Base-by-base conservation (phyloP, 495 filamentous ascomycete genomes). In the Penicillium desertorum region DNA sequence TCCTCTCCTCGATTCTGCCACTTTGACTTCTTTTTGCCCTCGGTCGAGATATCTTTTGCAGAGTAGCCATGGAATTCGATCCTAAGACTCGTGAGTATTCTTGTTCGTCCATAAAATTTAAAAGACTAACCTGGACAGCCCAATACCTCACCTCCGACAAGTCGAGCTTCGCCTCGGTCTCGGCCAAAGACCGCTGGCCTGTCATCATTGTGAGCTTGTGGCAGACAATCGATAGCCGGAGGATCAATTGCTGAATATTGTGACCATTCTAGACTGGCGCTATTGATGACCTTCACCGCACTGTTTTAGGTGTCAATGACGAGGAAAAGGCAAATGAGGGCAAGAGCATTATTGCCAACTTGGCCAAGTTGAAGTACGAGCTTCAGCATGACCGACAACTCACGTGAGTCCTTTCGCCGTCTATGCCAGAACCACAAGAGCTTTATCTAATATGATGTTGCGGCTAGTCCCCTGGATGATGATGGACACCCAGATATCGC, bases 281-380 rank as follows among this genome's bases (percentile, higher is more conserved):
- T 27, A 96, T 98, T 69, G 93, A 98, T 69, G 92, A 98, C 69
- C 80, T 93, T 20, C 92, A 96, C 73, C 88, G 88, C 5, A 81
- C 88, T 19, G 85, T 91, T 0, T 59, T 52, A 37, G 55, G 70
- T 34, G 79, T 79, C 20, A 75, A 78, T 27, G 80, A 81, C 22
- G 68, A 81, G 2, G 83, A 82, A 39, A 88, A 89, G 70, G 69
- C 73, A 16, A 81, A 81, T 25, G 94, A 98, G 64, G 94, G 94
- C 58, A 96, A 96, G 75, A 76, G 70, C 58, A 94, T 98, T 58
- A 81, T 96, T 37, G 85, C 86, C 69, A 82, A 87, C 51, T 77
- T 98, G 2, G 87, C 88, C 14, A 84, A 81, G 64, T 79, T 98
- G 59, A 98, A 98, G 75, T 96, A 98, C 74, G 93, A 98, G 76